phyloP scores from a whole-genome alignment of 768 basidiomycete species.

The Suillus plorans region DNA sequence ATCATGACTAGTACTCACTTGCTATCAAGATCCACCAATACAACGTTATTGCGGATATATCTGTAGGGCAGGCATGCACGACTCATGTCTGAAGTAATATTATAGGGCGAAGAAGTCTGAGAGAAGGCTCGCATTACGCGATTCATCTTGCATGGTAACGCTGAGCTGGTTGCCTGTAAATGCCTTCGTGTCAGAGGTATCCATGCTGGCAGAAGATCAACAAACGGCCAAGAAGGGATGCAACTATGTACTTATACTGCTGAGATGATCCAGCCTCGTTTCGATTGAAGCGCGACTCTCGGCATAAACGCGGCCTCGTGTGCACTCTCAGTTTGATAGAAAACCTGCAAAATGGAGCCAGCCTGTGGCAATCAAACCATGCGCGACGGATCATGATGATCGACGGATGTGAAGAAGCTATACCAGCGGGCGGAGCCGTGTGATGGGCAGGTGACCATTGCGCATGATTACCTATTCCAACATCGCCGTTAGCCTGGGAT shows the following conservation, averaged over 20 bases:
- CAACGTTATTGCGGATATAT: background rate
- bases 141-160: too few relatives aligned
- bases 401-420: background rate
- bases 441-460: background rate
- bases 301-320: background rate
- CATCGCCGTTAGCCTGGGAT: constrained; percentile 1
- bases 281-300: background rate
- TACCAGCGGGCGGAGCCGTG: background rate
- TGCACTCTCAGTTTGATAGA: background rate
- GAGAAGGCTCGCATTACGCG: background rate
- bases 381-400: constrained; percentile 1
- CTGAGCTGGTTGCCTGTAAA: background rate
- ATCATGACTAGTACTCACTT: background rate
- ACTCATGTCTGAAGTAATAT: background rate
- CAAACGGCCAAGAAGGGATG: background rate
- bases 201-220: background rate
- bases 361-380: background rate
- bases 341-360: background rate
- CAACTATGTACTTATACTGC: background rate
- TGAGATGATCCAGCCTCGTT: background rate
- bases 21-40: background rate
- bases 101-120: background rate
- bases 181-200: background rate
- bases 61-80: background rate
- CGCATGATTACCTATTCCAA: background rate